Conservation (phyloP, 2,329 filamentous ascomycete genomes). For the Catunica adiposa region DNA sequence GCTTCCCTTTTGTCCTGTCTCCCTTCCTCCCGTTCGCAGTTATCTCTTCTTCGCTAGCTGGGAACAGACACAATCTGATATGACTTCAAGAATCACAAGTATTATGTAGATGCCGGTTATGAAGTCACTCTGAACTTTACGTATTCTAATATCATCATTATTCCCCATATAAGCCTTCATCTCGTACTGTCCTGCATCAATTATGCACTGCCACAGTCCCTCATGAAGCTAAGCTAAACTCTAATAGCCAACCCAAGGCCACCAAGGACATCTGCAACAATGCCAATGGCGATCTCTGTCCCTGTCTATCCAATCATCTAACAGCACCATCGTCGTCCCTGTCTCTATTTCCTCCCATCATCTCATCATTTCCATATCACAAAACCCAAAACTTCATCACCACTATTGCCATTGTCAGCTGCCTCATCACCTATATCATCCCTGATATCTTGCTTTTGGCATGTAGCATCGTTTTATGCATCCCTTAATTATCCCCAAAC, state of each 20-base stretch:
- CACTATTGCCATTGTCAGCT: not conserved
- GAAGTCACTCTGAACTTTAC: too few relatives aligned
- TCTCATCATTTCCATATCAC: not conserved
- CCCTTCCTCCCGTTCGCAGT: too few relatives aligned
- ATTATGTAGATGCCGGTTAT: too few relatives aligned
- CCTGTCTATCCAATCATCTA: not conserved
- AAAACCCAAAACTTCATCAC: not conserved
- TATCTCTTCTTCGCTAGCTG: too few relatives aligned
- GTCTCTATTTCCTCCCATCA: not conserved
- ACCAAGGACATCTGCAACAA: not conserved
- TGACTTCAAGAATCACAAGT: too few relatives aligned
- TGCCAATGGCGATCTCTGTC: not conserved
- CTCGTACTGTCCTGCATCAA: not conserved
- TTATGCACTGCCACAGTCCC: not conserved
- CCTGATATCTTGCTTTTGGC: not conserved
- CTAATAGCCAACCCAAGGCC: not conserved
- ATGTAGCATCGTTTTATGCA: not conserved
- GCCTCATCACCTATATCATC: not conserved
- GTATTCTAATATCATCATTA: too few relatives aligned
- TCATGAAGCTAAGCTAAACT: too few relatives aligned
- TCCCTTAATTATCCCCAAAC: not conserved
- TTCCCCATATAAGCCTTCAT: not conserved
- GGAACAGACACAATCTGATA: too few relatives aligned
- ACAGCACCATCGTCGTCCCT: too few relatives aligned
- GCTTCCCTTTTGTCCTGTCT: too few relatives aligned